These are phyloP conservation scores for Daldinia decipiens DNA, from an alignment of 495 filamentous ascomycete genomes.

Conservation along the genomic window DNA sequence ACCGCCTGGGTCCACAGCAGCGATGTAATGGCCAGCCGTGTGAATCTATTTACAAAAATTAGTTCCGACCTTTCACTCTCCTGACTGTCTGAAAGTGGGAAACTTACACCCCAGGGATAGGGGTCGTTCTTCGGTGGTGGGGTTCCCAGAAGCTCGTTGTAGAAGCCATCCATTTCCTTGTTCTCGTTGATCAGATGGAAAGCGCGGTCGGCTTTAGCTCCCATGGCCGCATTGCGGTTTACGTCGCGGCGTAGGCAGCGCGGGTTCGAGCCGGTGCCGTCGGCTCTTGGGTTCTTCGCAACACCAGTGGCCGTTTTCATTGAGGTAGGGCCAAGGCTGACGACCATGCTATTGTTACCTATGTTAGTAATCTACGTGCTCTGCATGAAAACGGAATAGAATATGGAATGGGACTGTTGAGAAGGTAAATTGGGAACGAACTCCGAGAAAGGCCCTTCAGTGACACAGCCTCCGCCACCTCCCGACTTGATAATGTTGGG, in stretches of 20 bases:
- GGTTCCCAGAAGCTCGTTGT: conserved; percentile 61
- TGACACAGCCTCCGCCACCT: conserved; percentile 70
- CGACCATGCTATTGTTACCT: conserved; percentile 53
- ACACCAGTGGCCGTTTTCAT: conserved; percentile 46
- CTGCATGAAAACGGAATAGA: background rate
- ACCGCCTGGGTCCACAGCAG: conserved; percentile 68
- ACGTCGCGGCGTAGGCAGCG: conserved; percentile 62
- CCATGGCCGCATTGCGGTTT: conserved; percentile 58
- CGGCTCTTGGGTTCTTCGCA: conserved; percentile 48
- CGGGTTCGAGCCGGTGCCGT: conserved; percentile 51
- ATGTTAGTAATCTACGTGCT: conserved; percentile 20
- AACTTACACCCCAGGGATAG: conserved; percentile 53
- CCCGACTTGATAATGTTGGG: conserved; percentile 56
- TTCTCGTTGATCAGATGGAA: conserved; percentile 60
- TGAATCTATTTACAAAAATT: conserved; percentile 60
- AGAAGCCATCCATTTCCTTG: conserved; percentile 62
- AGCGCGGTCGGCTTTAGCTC: conserved; percentile 60
- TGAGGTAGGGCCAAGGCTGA: conserved; percentile 53
- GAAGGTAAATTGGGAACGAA: conserved; percentile 26
- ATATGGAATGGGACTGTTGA: too few relatives aligned
- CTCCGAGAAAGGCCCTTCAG: conserved; percentile 65
- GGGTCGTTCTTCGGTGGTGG: conserved; percentile 50
- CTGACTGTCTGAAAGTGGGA: background rate
- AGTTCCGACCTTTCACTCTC: conserved; percentile 41
- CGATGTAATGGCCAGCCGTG: conserved; percentile 68